Conservation (phyloP, 495 filamentous ascomycete species). For the Thermothielavioides terrestris region DNA sequence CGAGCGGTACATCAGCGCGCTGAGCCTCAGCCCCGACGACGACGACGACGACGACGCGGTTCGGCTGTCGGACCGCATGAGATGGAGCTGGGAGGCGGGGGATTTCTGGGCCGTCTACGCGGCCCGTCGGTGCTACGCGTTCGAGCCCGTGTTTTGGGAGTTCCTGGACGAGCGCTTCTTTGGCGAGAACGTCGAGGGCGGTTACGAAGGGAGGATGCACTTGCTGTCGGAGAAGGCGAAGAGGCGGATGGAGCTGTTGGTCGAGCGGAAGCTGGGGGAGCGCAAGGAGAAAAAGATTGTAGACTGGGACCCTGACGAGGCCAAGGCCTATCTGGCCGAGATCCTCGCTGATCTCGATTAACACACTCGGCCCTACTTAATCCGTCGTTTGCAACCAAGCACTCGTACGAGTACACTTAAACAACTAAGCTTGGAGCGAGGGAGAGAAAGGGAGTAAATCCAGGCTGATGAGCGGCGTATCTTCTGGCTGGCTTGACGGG, state of each 20-base stretch:
- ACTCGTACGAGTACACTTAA: too few relatives aligned
- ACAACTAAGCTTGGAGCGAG: too few relatives aligned
- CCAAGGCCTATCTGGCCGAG: constrained; percentile 7
- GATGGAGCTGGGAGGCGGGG: constrained; percentile 26
- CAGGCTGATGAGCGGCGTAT: too few relatives aligned
- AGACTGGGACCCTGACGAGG: constrained; percentile 12
- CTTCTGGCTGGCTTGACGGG: too few relatives aligned
- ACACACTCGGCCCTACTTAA: too few relatives aligned
- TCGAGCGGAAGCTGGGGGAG: constrained; percentile 20
- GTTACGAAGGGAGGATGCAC: constrained; percentile 17
- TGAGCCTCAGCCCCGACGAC: too few relatives aligned
- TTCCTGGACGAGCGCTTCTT: constrained; percentile 20
- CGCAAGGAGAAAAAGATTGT: constrained; percentile 11
- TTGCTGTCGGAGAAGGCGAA: constrained; percentile 9
- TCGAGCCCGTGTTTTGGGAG: constrained; percentile 21
- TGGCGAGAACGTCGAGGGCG: constrained; percentile 19
- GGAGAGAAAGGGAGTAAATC: constrained; percentile 4
- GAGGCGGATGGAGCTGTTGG: constrained; percentile 14
- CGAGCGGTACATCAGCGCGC: background rate
- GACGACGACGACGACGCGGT: background rate
- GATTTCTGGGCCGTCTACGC: constrained; percentile 26
- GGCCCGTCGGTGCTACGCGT: constrained; percentile 21
- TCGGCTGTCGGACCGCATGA: constrained; percentile 17
- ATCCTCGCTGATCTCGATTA: constrained; percentile 3
- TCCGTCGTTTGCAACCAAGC: too few relatives aligned